Percentiles rank a stretch among this genome's conserved stretches.
phyloP scores from a whole-genome alignment of 2,329 filamentous ascomycete genomes.

The Hymenoscyphus salicellus region DNA sequence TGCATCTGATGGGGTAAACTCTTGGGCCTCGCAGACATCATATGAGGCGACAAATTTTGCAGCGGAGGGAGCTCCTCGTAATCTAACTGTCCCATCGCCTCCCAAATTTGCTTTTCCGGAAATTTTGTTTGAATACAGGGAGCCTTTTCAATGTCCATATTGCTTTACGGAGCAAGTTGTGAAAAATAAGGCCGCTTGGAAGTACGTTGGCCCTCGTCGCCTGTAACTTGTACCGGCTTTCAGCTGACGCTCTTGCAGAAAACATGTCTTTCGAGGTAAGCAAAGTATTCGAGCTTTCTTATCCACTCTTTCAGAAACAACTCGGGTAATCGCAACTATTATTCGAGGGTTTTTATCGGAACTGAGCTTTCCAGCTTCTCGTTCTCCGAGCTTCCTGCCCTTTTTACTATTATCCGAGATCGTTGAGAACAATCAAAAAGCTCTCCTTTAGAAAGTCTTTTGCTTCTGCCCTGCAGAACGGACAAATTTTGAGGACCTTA shows the following conservation, averaged over 20 bases:
- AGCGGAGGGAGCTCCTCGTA: neutral
- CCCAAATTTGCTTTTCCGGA: conserved; percentile 25
- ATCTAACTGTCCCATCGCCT: conserved; percentile 22
- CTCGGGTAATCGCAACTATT: too few relatives aligned
- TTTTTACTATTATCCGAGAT: too few relatives aligned
- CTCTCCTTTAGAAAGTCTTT: too few relatives aligned
- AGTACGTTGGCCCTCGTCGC: conserved; percentile 16
- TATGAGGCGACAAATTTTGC: conserved; percentile 25
- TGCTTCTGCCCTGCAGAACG: too few relatives aligned
- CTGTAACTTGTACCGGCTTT: neutral
- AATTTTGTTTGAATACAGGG: conserved; percentile 25
- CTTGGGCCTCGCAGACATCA: conserved; percentile 27
- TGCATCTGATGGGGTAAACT: conserved; percentile 16
- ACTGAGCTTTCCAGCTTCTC: too few relatives aligned
- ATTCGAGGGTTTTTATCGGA: too few relatives aligned
- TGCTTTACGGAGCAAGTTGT: conserved; percentile 27
- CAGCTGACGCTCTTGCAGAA: conserved; percentile 16
- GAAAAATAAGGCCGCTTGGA: conserved; percentile 23
- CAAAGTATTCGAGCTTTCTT: neutral
- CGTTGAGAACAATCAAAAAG: too few relatives aligned
- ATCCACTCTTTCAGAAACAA: neutral
- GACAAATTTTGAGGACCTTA: too few relatives aligned
- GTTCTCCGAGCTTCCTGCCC: too few relatives aligned
- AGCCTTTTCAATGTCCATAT: conserved; percentile 28
- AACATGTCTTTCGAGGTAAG: conserved; percentile 32